Evolutionary conservation across 1,284 basidiomycete species (phyloP), one percentile per base, ranked within the genome.

Genomic region (Porogramme epimiltina): DNA sequence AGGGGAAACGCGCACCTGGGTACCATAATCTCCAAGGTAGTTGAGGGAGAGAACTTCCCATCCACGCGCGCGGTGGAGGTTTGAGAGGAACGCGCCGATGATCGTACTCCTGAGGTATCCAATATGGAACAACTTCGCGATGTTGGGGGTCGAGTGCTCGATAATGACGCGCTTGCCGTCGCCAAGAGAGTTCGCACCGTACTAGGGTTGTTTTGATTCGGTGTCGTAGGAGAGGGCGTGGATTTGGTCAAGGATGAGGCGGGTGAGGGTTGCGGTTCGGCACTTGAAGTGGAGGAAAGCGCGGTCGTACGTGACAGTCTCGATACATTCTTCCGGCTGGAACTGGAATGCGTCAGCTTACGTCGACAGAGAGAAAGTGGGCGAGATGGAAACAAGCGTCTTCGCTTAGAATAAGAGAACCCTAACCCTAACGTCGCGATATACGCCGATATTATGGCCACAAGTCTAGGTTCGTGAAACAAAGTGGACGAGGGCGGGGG

Each of bases 61-160:
- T 15, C 96, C 95, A 64, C 88, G 91, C 5, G 93, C 84, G 68
- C 90, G 89, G 77, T 98, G 96, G 48, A 99, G 66, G 73, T 98
- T 99, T 33, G 84, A 78, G 45, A 98, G 73, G 76, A 98, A 98
- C 0, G 93, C 90, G 28, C 28, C 28, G 66, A 99, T 98, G 71
- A 99, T 99, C 20, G 97, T 99, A 58, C 91, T 95, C 48, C 97
- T 84, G 56, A 99, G 75, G 71, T 99, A 96, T 15, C 97, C 97
- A 51, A 98, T 95, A 66, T 99, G 96, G 84, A 99, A 99, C 4
- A 91, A 91, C 71, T 99, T 99, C 34, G 97, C 96, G 66, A 99
- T 98, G 71, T 99, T 99, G 18, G 96, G 95, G 4, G 91, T 93
- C 0, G 94, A 97, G 72, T 95, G 99, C 70, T 99, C 90, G 62